Evolutionary conservation across 768 basidiomycete species (phyloP).

Genomic region (Boletus patriciae): DNA sequence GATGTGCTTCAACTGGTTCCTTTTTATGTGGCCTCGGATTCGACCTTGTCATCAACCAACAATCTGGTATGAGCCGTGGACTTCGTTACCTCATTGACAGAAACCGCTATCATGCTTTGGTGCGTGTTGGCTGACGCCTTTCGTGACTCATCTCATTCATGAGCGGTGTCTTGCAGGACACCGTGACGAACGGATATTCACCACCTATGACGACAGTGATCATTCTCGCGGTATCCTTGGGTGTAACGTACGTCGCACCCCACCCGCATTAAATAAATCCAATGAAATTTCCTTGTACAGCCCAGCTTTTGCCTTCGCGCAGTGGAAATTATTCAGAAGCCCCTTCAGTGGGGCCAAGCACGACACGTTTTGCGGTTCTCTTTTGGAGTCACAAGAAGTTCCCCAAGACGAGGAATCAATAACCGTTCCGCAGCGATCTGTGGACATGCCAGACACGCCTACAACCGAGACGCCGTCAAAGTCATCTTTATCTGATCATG

Average conservation of each 20-base stretch:
- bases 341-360: conserved; percentile 43
- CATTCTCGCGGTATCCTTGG: conserved; percentile 53
- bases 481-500: conserved; percentile 4
- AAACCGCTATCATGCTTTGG: conserved; percentile 55
- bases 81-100: conserved; percentile 63
- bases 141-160: background rate
- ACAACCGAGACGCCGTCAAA: conserved; percentile 19
- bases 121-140: conserved; percentile 32
- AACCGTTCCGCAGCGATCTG: conserved; percentile 9
- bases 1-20: conserved; percentile 59
- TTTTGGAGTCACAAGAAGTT: conserved; percentile 26
- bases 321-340: conserved; percentile 51
- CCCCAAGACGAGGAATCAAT: conserved; percentile 22
- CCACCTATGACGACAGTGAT: conserved; percentile 52
- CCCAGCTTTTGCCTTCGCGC: conserved; percentile 51
- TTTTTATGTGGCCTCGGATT: conserved; percentile 57
- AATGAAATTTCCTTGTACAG: conserved; percentile 29
- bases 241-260: conserved; percentile 48
- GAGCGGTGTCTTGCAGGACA: conserved; percentile 39
- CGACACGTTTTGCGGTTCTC: conserved; percentile 25
- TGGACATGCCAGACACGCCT: conserved; percentile 17
- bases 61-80: conserved; percentile 62
- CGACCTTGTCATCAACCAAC: conserved; percentile 57
- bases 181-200: conserved; percentile 47
- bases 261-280: background rate